Percentiles rank a stretch among this genome's conserved stretches.
These are phyloP conservation scores for Salicornia ramosissima DNA, from an alignment of 148 eudicot species.

Conservation along the genomic window DNA sequence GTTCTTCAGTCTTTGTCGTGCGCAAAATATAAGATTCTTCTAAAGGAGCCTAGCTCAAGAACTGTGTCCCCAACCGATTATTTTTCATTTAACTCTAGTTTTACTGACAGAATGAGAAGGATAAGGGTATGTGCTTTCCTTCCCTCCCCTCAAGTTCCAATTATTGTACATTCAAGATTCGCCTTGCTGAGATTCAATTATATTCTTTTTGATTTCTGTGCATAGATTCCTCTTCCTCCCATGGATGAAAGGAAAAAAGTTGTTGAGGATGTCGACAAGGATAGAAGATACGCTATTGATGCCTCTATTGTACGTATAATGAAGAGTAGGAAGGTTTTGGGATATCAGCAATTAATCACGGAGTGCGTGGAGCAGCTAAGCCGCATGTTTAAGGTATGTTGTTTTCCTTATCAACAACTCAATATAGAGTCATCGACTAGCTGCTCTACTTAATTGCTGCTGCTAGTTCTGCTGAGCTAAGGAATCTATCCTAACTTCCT, in stretches of 20 bases:
- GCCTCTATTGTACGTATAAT: constrained; percentile 43
- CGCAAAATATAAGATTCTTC: constrained; percentile 39
- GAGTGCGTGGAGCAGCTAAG: constrained; percentile 46
- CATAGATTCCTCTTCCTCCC: constrained; percentile 41
- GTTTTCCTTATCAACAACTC: background rate
- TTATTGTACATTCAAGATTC: background rate
- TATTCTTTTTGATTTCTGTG: background rate
- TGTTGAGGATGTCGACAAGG: constrained; percentile 49
- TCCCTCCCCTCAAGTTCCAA: background rate
- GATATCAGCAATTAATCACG: constrained; percentile 37
- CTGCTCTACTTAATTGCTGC: background rate
- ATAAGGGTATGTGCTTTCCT: constrained; percentile 32
- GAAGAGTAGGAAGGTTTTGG: constrained; percentile 40
- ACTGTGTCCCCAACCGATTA: constrained; percentile 32
- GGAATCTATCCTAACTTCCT: background rate
- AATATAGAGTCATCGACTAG: background rate
- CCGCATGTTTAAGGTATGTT: constrained; percentile 42
- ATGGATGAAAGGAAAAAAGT: constrained; percentile 44
- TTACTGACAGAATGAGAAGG: constrained; percentile 46
- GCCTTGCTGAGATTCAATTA: background rate
- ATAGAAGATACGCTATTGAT: constrained; percentile 43
- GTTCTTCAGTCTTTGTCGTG: constrained; percentile 45
- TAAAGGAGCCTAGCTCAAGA: constrained; percentile 35
- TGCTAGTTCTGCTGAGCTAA: background rate
- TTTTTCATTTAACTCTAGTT: constrained; percentile 38